Percentiles rank a stretch among this genome's conserved stretches.
These are phyloP conservation scores for Boletus nobilissimus DNA, from an alignment of 1,284 basidiomycete species.

Conservation along the genomic window DNA sequence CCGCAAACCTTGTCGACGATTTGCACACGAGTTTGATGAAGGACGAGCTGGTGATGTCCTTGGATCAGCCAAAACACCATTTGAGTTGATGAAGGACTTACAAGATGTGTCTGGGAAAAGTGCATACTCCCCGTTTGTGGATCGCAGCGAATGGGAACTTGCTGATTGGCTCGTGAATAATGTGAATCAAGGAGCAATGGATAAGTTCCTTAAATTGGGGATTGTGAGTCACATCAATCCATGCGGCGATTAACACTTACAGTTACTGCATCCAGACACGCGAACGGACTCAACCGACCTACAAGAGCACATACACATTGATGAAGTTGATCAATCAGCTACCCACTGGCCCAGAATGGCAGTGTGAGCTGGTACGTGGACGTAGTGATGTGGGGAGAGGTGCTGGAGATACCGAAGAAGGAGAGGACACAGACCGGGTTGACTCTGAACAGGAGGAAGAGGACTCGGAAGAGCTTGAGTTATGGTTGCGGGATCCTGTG, in stretches of 20 bases:
- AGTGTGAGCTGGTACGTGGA: not conserved
- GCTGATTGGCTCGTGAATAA: not conserved
- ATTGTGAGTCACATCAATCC: not conserved
- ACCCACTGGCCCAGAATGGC: not conserved
- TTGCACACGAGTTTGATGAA: no score
- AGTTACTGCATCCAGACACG: not conserved
- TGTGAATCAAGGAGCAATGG: not conserved
- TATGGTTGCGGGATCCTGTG: not conserved
- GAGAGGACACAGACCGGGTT: no score
- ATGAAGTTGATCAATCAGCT: not conserved
- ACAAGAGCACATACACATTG: not conserved
- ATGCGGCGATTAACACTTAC: no score
- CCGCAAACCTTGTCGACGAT: no score
- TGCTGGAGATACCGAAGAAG: not conserved
- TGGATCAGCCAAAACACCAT: no score
- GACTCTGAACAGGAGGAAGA: no score
- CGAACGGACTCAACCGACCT: no score
- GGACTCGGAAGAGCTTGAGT: not conserved
- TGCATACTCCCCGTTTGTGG: not conserved
- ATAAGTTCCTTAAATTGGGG: not conserved
- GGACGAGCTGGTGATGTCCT: no score
- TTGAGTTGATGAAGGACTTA: no score
- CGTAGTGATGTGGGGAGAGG: not conserved
- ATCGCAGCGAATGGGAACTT: not conserved
- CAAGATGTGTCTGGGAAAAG: no score